These are phyloP conservation scores for Stenogyne calaminthoides DNA, from an alignment of 305 asterid genomes.

Conservation along the genomic window DNA sequence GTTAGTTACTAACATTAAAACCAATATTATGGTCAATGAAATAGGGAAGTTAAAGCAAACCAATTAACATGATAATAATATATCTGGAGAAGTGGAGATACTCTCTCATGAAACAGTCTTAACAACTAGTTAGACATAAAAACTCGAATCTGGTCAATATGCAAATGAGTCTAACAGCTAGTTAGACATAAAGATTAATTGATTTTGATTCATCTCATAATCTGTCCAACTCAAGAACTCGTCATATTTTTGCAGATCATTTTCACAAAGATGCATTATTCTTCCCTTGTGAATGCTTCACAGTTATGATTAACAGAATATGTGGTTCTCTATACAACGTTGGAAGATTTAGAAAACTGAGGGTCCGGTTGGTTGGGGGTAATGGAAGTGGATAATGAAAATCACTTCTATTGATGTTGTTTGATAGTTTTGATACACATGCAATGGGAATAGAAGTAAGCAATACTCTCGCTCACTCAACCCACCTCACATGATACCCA, in stretches of 20 bases:
- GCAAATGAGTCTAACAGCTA: no score
- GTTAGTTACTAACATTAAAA: background rate
- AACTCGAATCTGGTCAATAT: background rate
- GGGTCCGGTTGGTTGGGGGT: no score
- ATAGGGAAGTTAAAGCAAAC: background rate
- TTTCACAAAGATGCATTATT: background rate
- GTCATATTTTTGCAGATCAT: background rate
- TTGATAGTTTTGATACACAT: no score
- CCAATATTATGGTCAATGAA: background rate
- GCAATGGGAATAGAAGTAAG: no score
- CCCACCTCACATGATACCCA: no score
- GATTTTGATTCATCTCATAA: background rate
- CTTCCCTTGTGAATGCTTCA: background rate
- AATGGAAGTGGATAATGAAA: no score
- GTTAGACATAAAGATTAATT: no score
- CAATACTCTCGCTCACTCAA: no score
- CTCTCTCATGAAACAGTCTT: background rate
- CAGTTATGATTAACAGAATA: conserved; percentile 5
- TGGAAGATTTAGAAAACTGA: conserved; percentile 1
- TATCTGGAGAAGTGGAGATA: no score
- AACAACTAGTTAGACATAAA: background rate
- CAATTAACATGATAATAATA: background rate
- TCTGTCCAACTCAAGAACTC: background rate
- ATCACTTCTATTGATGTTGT: no score
- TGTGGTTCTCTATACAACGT: background rate